Percentiles rank a stretch among this genome's conserved stretches.
Conservation (phyloP, 2,329 filamentous ascomycete genomes). For the Tolypocladium pustulatum region DNA sequence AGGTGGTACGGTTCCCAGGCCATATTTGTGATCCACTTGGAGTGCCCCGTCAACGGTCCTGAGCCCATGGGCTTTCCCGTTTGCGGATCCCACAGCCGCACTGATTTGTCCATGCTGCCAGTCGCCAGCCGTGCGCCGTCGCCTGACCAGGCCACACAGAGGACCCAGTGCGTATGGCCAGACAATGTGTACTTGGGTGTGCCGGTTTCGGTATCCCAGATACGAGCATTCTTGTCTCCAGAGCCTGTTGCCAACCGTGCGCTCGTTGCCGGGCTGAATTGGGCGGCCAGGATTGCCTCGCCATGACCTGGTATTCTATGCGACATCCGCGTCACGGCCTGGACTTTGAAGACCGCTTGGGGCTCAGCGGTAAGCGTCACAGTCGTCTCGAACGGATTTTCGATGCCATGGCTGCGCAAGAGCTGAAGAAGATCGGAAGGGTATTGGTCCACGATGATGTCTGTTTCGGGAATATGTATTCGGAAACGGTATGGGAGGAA, state of each 20-base stretch:
- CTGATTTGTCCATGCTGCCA: slow-evolving; percentile 84
- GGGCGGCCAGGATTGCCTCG: slow-evolving; percentile 75
- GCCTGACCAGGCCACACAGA: slow-evolving; percentile 79
- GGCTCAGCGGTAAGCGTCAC: slow-evolving; percentile 55
- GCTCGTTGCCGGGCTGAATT: slow-evolving; percentile 74
- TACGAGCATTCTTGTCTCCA: slow-evolving; percentile 80
- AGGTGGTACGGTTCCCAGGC: slow-evolving; percentile 92
- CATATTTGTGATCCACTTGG: slow-evolving; percentile 79
- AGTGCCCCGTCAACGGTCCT: slow-evolving; percentile 65
- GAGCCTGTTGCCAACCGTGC: slow-evolving; percentile 76
- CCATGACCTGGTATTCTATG: slow-evolving; percentile 85
- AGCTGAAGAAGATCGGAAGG: slow-evolving; percentile 44
- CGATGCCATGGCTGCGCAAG: slow-evolving; percentile 44
- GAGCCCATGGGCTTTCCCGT: slow-evolving; percentile 62
- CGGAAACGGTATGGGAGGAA: slow-evolving; percentile 52
- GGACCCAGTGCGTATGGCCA: slow-evolving; percentile 82
- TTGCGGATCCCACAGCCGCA: slow-evolving; percentile 80
- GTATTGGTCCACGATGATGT: slow-evolving; percentile 44
- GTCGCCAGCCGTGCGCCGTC: slow-evolving; percentile 75
- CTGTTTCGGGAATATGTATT: slow-evolving; percentile 44
- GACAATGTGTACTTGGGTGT: slow-evolving; percentile 79
- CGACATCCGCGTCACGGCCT: slow-evolving; percentile 81
- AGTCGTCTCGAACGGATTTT: slow-evolving; percentile 46
- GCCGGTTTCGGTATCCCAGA: slow-evolving; percentile 93
- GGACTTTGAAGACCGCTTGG: slow-evolving; percentile 88